phyloP scores from a whole-genome alignment of 306 rosid species.

The Oxytropis ochrocephala region DNA sequence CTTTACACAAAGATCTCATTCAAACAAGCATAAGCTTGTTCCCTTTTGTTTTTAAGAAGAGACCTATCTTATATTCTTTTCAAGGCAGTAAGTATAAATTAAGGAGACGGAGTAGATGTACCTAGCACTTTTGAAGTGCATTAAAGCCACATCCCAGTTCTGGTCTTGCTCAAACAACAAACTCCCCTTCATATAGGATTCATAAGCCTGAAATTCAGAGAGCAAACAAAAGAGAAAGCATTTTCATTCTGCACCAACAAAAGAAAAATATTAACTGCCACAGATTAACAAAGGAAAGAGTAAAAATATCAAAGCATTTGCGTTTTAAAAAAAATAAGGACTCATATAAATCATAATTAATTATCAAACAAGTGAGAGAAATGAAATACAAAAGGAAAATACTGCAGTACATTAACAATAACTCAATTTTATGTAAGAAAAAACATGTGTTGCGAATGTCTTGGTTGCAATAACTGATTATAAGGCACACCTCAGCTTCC shows the following conservation, averaged over 20 bases:
- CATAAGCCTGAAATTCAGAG: conserved; percentile 66
- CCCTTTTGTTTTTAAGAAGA: background rate
- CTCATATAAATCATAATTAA: background rate
- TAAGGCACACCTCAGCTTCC: conserved; percentile 84
- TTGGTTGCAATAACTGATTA: conserved; percentile 2
- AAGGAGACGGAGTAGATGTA: conserved; percentile 28
- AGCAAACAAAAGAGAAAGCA: conserved; percentile 8
- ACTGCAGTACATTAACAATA: background rate
- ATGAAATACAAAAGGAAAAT: background rate
- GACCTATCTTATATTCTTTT: conserved; percentile 7
- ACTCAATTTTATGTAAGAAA: background rate
- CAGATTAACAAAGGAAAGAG: background rate
- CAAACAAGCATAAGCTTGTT: conserved; percentile 7
- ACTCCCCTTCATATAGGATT: conserved; percentile 92
- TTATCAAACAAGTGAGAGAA: background rate
- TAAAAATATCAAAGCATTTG: conserved; percentile 11
- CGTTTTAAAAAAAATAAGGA: background rate
- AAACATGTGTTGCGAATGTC: background rate
- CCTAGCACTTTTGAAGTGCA: conserved; percentile 97
- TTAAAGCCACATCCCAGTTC: conserved; percentile 86
- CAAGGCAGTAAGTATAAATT: background rate
- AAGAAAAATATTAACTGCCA: background rate
- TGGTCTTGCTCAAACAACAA: conserved; percentile 94
- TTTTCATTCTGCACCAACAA: conserved; percentile 6
- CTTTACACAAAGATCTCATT: conserved; percentile 1